Conservation (phyloP, 176 grass and related monocot species). For the sorghum (Sorghum bicolor) region Sorghum_bicolor_NCBIv3 NC_012870.2:77746001-77746500, state of each 20-base stretch:
- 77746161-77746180: constrained; percentile 72
- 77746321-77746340: neutral
- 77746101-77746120: constrained; percentile 87
- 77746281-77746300: neutral
- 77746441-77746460: neutral
- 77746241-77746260: constrained; percentile 34
- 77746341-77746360: neutral
- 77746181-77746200: constrained; percentile 67
- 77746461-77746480: neutral
- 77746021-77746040: constrained; percentile 48
- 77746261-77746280: neutral
- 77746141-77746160: constrained; percentile 83
- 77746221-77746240: constrained; percentile 78
- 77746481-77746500: too few relatives aligned
- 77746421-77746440: neutral
- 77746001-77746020: neutral
- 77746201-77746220: constrained; percentile 69
- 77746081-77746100: constrained; percentile 48
- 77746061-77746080: constrained; percentile 85
- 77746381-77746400: neutral
- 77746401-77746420: neutral
- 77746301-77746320: neutral
- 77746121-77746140: constrained; percentile 72
- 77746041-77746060: constrained; percentile 81
- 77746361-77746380: neutral